Percentiles rank a stretch among this genome's conserved stretches.
Conservation (phyloP, 2,329 filamentous ascomycete species). For the Nothophaeocryptopus gaeumannii region DNA sequence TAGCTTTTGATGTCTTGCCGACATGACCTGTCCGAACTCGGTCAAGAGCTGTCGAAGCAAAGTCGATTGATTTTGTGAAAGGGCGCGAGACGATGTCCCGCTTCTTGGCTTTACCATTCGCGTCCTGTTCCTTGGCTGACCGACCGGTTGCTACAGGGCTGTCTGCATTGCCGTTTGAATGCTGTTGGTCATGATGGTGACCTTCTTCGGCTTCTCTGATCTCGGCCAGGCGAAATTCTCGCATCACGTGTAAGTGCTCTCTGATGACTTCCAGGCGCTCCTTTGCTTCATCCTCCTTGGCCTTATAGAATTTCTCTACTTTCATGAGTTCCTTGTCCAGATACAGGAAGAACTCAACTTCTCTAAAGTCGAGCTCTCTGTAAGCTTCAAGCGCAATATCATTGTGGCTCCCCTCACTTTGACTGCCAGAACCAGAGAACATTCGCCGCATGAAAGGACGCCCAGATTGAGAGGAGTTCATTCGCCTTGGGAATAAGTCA, state of each 20-base stretch:
- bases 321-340: slow-evolving; percentile 84
- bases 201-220: slow-evolving; percentile 51
- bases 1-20: slow-evolving; percentile 56
- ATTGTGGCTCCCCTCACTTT: slow-evolving; percentile 37
- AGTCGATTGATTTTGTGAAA: slow-evolving; percentile 17
- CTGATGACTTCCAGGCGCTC: slow-evolving; percentile 67
- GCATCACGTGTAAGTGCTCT: slow-evolving; percentile 89
- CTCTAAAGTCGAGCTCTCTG: slow-evolving; percentile 66
- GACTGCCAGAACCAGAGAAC: slow-evolving; percentile 28
- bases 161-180: neutral
- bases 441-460: slow-evolving; percentile 26
- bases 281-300: slow-evolving; percentile 82
- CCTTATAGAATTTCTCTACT: slow-evolving; percentile 83
- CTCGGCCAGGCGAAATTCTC: slow-evolving; percentile 75
- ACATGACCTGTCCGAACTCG: slow-evolving; percentile 44
- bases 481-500: slow-evolving; percentile 35
- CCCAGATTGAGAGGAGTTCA: slow-evolving; percentile 39
- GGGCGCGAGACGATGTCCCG: slow-evolving; percentile 13
- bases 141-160: neutral
- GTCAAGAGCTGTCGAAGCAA: slow-evolving; percentile 21
- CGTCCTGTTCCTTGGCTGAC: slow-evolving; percentile 2
- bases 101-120: neutral
- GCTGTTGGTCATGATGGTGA: slow-evolving; percentile 8
- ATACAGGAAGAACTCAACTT: slow-evolving; percentile 84
- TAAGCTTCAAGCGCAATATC: slow-evolving; percentile 53